Base-by-base conservation (phyloP, 495 filamentous ascomycete species). In the Aspergillus egyptiacus region DNA sequence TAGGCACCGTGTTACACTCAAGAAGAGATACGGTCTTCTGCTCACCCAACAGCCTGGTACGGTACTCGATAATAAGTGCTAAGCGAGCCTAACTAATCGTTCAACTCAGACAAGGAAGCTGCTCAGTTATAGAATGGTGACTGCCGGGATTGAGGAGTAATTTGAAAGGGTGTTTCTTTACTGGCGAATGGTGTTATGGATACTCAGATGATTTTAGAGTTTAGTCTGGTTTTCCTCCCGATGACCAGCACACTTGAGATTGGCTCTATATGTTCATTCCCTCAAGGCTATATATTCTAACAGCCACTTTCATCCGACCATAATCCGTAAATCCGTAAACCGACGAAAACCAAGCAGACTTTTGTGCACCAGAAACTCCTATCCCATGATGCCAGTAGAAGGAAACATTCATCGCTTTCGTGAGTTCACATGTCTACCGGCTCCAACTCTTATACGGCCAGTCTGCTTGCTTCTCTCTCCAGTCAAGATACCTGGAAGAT, bases 1-100 rank as follows among this genome's bases (percentile, higher is more conserved):
- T 54, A 84, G 89, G 53, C 89, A 98, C 71, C 82, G 93, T 55
- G 87, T 96, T 25, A 89, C 87, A 14, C 75, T 98, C 51, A 95
- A 96, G 81, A 87, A 84, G 75, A 80, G 93, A 62, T 96, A 91
- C 66, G 84, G 82, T 20, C 77, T 96, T 40, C 77, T 96, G 34
- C 71, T 95, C 65, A 90, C 83, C 32, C 87, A 96, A 77, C 82
- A 89, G 69, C 75, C 86, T 43, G 64, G 66, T 70, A 66, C 38
- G 63, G 27, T 38, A 27, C 25, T 10, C 25, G 25, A 27, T 27
- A 10, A 18, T 33, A 10, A 11, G 23, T 10, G 18, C 2, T 13
- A 13, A n/a, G 8, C 27, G 15, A 24, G 9, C 10, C 17, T 23
- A 24, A 45, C 60, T 65, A 51, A 67, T 17, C 8, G 22, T 6